Evolutionary conservation across 352 stramenopile species (phyloP), one percentile per base, ranked within the genome.

Genomic region (Aphanomyces stellatus): DNA sequence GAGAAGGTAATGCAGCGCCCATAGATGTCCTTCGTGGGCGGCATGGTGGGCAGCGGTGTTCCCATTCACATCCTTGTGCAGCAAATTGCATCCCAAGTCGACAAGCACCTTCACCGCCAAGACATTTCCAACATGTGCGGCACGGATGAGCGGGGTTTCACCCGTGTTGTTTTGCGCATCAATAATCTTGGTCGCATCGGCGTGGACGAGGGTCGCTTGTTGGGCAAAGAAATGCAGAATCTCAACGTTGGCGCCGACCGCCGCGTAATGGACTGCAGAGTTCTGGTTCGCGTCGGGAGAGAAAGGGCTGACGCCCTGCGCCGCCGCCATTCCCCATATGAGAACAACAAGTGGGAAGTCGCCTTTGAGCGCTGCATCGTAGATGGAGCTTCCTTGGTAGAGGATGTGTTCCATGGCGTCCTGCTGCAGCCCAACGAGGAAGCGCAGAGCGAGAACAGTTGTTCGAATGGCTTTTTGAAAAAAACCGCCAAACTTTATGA

Each of bases 341-440:
- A 93, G 72, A 53, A 93, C 85, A 19, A 93, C 80, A 15, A 93
- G 82, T 49, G 85, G 85, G 60, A 93, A 93, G 69, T 93, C 82
- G 28, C 85, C 85, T 69, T 91, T 91, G 24, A 81, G 79, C 13
- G 80, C 79, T 4, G 85, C 85, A n/a, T 74, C 75, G 69, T 90
- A 90, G 31, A 77, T 82, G 53, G 87, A 85, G 73, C 88, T 82
- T 2, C 80, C 82, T 60, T 88, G 76, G 75, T 88, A 93, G 25
- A 53, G 17, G n/a, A 69, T 57, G 22, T 46, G 33, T 4, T 64
- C 55, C 55, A 64, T 64, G 33, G 35, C n/a, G 13, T 19, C 37
- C 17, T 22, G 27, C 31, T 34, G 3, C 27, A 19, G 8, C 1
- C 51, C n/a, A n/a, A n/a, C n/a, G n/a, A n/a, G n/a, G n/a, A n/a